These are phyloP conservation scores for Fusarium buxicola DNA, from an alignment of 2,329 filamentous ascomycete species.

Conservation along the genomic window DNA sequence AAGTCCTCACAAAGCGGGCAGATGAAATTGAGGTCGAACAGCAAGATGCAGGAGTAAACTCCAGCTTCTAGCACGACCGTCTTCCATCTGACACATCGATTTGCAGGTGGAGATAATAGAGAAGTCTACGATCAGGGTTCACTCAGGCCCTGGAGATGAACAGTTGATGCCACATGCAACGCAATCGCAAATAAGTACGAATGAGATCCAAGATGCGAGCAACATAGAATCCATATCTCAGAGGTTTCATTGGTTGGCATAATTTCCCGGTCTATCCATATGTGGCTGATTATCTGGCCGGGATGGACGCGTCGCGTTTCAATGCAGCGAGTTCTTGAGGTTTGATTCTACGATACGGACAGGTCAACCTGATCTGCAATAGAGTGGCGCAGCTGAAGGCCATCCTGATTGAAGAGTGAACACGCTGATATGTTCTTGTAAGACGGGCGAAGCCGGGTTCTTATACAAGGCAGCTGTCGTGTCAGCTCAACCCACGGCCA, in stretches of 20 bases:
- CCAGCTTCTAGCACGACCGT: neutral
- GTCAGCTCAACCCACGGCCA: slow-evolving; percentile 3
- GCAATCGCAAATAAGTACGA: slow-evolving; percentile 19
- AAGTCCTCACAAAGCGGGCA: neutral
- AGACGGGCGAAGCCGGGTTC: slow-evolving; percentile 6
- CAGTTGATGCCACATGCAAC: slow-evolving; percentile 25
- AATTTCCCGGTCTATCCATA: slow-evolving; percentile 4
- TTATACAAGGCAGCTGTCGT: neutral
- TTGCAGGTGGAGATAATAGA: slow-evolving; percentile 11
- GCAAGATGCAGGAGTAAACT: neutral
- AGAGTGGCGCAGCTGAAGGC: slow-evolving; percentile 23
- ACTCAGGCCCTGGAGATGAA: slow-evolving; percentile 29
- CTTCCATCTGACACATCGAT: slow-evolving; percentile 7
- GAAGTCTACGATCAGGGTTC: slow-evolving; percentile 15
- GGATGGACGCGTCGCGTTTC: slow-evolving; percentile 30
- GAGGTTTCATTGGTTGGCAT: slow-evolving; percentile 18
- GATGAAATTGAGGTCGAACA: neutral
- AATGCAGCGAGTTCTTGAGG: slow-evolving; percentile 14
- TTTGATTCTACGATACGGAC: slow-evolving; percentile 12
- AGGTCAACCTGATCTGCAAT: slow-evolving; percentile 17
- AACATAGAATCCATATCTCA: neutral
- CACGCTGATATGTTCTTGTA: slow-evolving; percentile 3
- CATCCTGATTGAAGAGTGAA: slow-evolving; percentile 12
- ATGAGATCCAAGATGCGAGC: slow-evolving; percentile 18
- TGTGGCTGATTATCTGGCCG: slow-evolving; percentile 5